Evolutionary conservation across 2,329 filamentous ascomycete species (phyloP), one percentile per base, ranked within the genome.

Genomic region (Daldinia sp.): DNA sequence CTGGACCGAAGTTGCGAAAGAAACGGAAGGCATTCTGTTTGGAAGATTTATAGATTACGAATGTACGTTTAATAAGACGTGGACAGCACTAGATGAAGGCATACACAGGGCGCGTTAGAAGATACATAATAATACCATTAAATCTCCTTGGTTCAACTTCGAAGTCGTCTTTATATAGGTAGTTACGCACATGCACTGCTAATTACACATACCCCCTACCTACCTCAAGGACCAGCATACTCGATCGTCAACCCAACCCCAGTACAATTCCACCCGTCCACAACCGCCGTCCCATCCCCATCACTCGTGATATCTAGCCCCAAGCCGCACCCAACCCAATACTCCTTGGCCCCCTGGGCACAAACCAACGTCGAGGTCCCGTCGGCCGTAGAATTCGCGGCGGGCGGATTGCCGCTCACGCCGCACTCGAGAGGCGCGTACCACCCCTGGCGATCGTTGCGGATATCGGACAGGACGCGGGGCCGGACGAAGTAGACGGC

Each of bases 321-420:
- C 49, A 76, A 10, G 21, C 74, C 74, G 43, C 74, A 76, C 0
- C 71, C 72, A 8, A 74, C 60, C 73, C 73, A 76, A 43, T 68
- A 61, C 37, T 35, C 60, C 61, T 69, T 70, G 2, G 21, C 60
- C 13, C 67, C 65, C 17, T 68, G 66, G 10, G 39, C 48, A 55
- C 74, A 75, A 7, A 23, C 43, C 45, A 75, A 23, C 19, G 55
- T 58, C 2, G 59, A 67, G 17, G 30, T 48, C 1, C 19, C 15
- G 10, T 21, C 41, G 4, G 55, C 9, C 43, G 49, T 51, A 13
- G 52, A 49, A 27, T 58, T 55, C 13, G 19, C 13, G 23, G 39
- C 50, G n/a, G n/a, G n/a, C 13, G 57, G 17, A 3, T 17, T 19
- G 2, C 19, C 39, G 4, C 13, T 47, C 2, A 13, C 2, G 17